Base-by-base conservation (phyloP, 805 yeast species). In the Candida ortonii region DNA sequence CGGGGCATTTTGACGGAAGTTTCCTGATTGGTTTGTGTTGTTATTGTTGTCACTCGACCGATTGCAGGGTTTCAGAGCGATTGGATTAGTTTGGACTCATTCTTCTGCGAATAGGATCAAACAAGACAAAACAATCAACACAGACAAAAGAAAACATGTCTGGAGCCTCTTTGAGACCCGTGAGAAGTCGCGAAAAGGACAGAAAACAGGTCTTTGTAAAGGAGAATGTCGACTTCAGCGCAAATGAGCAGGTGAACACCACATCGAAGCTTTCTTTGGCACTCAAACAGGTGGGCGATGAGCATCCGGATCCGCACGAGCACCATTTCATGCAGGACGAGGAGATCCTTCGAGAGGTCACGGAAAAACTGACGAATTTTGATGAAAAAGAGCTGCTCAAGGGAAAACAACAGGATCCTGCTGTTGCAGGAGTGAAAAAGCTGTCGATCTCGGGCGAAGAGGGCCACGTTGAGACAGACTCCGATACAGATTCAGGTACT, bases 401-500 rank as follows among this genome's bases (percentile, higher is more conserved):
- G 30, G 50, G 48, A 2, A 30, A 34, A 12, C 22, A 20, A 20
- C 27, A 38, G 8, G 39, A 28, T 7, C 25, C 24, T 10, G 18
- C 35, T 6, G 17, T 33, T 15, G 13, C 41, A 2, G 35, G 33
- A 3, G 39, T 40, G 13, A 38, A 38, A 19, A 27, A 30, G 21
- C 33, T 46, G 13, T 37, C 48, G 2, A 43, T 47, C 4, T 30
- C 46, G 2, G 47, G 31, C 13, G 33, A 25, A 4, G 18, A 25
- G 13, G 22, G 28, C 7, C 68, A 60, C n/a, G 55, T 61, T 2
- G 67, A 62, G 8, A 59, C 52, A n/a, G 57, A 59, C 7, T 58
- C 63, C 1, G 64, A 20, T 6, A 18, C 10, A 20, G 35, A 64
- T 22, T 31, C 40, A 4, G 54, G 47, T 18, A 34, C 52, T 5